A percentile compares a stretch with the other conserved stretches of the same genome.
These are phyloP conservation scores for sweet orange (Citrus sinensis) DNA, from an alignment of 345 rosid genomes.

Conservation along the genomic window DVS_A1.0 CM039169.1:3429001-3429500, in stretches of 20 bases:
- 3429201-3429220: neutral
- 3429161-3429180: neutral
- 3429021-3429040: neutral
- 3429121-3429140: neutral
- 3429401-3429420: no score
- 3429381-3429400: no score
- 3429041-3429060: constrained; percentile 2
- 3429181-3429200: neutral
- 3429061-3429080: constrained; percentile 2
- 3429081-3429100: neutral
- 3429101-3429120: neutral
- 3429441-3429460: no score
- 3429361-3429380: no score
- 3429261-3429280: neutral
- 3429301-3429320: no score
- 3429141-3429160: neutral
- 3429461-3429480: no score
- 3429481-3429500: no score
- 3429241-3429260: neutral
- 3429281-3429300: neutral
- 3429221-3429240: neutral
- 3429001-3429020: constrained; percentile 3
- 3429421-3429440: no score
- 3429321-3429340: no score
- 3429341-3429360: no score